Conservation (phyloP, 306 rosid species). For the Chamaecrista fasciculata region DNA sequence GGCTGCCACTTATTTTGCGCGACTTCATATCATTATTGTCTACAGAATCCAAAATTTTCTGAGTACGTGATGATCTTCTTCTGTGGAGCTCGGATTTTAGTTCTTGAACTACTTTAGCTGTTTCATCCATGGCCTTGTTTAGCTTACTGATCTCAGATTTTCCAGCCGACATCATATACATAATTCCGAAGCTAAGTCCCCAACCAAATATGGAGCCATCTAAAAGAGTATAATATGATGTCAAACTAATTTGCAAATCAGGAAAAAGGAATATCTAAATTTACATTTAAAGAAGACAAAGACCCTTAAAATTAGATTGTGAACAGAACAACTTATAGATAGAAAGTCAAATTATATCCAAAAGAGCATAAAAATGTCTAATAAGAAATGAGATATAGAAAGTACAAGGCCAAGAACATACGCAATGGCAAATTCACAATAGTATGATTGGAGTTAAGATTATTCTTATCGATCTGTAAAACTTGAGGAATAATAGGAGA, state of each 20-base stretch:
- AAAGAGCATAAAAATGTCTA: not conserved
- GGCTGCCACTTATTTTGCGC: conserved; percentile 22
- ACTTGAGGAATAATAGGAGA: not conserved
- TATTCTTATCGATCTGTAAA: not conserved
- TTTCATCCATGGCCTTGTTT: conserved; percentile 45
- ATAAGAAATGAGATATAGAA: not conserved
- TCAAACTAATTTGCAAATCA: not conserved
- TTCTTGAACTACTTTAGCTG: conserved; percentile 56
- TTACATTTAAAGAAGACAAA: not conserved
- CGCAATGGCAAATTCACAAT: not conserved
- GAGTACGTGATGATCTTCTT: conserved; percentile 43
- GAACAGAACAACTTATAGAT: not conserved
- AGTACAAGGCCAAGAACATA: not conserved
- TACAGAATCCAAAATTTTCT: conserved; percentile 27
- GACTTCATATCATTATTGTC: conserved; percentile 24
- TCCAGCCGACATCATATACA: conserved; percentile 70
- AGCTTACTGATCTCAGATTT: conserved; percentile 56
- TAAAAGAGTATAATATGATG: conserved; percentile 22
- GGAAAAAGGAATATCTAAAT: not conserved
- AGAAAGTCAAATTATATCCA: not conserved
- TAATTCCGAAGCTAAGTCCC: conserved; percentile 71
- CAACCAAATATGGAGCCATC: conserved; percentile 52
- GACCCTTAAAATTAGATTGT: not conserved
- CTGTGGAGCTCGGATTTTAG: conserved; percentile 54
- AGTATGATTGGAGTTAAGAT: not conserved